Conservation (phyloP, 371 early-diverging fungal genomes). For the Lichtheimia ramosa region DNA sequence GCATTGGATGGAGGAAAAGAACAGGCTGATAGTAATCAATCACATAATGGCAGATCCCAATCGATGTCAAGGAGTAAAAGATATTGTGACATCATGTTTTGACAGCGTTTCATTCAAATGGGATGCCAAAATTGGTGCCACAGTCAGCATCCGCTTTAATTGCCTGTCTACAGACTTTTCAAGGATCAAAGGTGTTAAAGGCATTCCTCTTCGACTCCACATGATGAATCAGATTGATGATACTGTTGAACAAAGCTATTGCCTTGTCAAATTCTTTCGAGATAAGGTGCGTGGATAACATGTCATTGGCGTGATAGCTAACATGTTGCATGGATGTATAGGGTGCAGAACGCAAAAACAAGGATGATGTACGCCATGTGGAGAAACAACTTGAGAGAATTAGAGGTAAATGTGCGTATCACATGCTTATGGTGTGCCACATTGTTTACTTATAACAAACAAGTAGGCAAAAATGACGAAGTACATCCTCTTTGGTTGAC, state of each 20-base stretch:
- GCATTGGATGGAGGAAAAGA: too few relatives aligned
- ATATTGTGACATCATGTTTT: conserved; percentile 56
- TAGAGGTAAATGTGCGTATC: conserved; percentile 13
- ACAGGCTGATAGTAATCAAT: too few relatives aligned
- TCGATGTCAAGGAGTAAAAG: conserved; percentile 40
- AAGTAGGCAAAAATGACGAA: conserved; percentile 41
- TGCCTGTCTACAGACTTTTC: conserved; percentile 78
- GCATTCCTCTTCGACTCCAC: conserved; percentile 67
- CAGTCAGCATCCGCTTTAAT: conserved; percentile 64
- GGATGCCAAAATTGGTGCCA: conserved; percentile 64
- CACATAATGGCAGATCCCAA: background rate
- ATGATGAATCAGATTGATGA: conserved; percentile 32
- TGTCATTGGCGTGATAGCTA: too few relatives aligned
- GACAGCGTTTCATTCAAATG: conserved; percentile 67
- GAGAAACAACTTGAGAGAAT: conserved; percentile 57
- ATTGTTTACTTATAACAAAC: conserved; percentile 62
- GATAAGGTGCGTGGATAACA: conserved; percentile 50
- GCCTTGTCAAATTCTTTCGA: conserved; percentile 66
- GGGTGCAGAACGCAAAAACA: conserved; percentile 66
- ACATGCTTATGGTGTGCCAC: conserved; percentile 46
- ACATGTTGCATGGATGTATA: conserved; percentile 11
- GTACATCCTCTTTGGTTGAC: conserved; percentile 44
- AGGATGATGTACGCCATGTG: conserved; percentile 60
- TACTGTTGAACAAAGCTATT: conserved; percentile 46
- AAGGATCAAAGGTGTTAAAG: conserved; percentile 76